These are phyloP conservation scores for Dipodascopsis uninucleata DNA, from an alignment of 805 yeast species.

Conservation along the genomic window DNA sequence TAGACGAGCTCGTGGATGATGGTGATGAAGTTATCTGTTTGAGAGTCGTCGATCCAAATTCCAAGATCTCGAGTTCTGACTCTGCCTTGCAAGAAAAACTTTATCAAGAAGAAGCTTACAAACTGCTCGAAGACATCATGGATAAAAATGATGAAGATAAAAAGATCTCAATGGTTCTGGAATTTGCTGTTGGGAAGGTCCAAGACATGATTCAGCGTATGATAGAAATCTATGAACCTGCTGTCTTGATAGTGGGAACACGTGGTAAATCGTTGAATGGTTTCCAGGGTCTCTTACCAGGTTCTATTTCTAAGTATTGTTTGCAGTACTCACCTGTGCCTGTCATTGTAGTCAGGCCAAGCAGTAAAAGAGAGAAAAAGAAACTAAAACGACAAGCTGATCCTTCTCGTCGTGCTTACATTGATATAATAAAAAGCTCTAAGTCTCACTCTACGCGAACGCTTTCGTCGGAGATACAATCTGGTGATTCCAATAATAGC, in stretches of 20 bases:
- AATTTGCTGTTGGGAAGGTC: constrained; percentile 45
- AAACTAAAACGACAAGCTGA: constrained; percentile 37
- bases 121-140: constrained; percentile 36
- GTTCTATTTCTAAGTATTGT: constrained; percentile 48
- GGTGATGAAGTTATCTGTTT: constrained; percentile 48
- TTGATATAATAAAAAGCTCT: constrained; percentile 31
- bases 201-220: constrained; percentile 42
- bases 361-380: constrained; percentile 35
- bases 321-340: constrained; percentile 48
- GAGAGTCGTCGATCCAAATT: constrained; percentile 41
- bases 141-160: constrained; percentile 38
- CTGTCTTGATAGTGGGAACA: constrained; percentile 46
- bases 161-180: constrained; percentile 44
- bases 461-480: constrained; percentile 5
- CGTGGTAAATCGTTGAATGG: constrained; percentile 42
- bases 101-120: constrained; percentile 40
- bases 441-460: constrained; percentile 16
- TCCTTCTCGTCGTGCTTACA: constrained; percentile 32
- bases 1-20: constrained; percentile 44
- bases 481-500: not conserved
- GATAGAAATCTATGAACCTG: constrained; percentile 46
- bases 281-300: constrained; percentile 43
- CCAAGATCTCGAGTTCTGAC: constrained; percentile 27
- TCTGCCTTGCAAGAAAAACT: constrained; percentile 21
- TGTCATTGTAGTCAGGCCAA: constrained; percentile 45